phyloP scores from a whole-genome alignment of 2,329 filamentous ascomycete species.

The Sphaceloma murrayae region DNA sequence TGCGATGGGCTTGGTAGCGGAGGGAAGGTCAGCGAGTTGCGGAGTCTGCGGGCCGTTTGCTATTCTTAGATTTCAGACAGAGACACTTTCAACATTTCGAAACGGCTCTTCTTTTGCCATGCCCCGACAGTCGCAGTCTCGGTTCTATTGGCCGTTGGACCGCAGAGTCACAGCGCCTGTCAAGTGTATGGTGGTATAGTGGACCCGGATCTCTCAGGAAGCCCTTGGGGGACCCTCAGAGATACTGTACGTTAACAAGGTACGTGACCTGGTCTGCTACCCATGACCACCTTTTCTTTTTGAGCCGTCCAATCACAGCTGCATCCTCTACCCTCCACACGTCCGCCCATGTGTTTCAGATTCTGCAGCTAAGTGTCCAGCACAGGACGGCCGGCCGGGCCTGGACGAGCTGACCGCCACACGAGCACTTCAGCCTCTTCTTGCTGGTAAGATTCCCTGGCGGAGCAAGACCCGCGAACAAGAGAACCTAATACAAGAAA shows the following conservation, averaged over 20 bases:
- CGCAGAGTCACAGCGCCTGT: not conserved
- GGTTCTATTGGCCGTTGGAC: conserved; percentile 17
- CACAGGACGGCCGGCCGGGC: not conserved
- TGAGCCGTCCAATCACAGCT: not conserved
- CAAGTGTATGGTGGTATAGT: too few species aligned
- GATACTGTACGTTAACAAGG: too few species aligned
- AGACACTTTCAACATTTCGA: conserved; percentile 1
- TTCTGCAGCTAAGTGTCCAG: conserved; percentile 14
- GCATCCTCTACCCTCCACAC: not conserved
- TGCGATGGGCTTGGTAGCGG: conserved; percentile 2
- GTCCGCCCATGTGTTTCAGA: conserved; percentile 13
- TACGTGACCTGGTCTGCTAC: conserved; percentile 4
- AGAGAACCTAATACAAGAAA: too few species aligned
- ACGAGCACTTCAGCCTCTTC: too few species aligned
- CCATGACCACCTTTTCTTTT: not conserved
- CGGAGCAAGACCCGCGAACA: too few species aligned
- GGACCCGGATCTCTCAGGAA: too few species aligned
- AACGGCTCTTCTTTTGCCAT: not conserved
- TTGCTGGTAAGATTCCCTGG: too few species aligned
- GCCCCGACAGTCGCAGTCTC: conserved; percentile 5
- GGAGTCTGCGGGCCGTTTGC: conserved; percentile 13
- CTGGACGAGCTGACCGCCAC: conserved; percentile 7
- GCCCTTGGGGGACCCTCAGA: too few species aligned
- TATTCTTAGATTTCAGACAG: conserved; percentile 17
- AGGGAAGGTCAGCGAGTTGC: conserved; percentile 16